phyloP scores from a whole-genome alignment of 2,329 filamentous ascomycete species.

The Colletotrichum tropicicola region DNA sequence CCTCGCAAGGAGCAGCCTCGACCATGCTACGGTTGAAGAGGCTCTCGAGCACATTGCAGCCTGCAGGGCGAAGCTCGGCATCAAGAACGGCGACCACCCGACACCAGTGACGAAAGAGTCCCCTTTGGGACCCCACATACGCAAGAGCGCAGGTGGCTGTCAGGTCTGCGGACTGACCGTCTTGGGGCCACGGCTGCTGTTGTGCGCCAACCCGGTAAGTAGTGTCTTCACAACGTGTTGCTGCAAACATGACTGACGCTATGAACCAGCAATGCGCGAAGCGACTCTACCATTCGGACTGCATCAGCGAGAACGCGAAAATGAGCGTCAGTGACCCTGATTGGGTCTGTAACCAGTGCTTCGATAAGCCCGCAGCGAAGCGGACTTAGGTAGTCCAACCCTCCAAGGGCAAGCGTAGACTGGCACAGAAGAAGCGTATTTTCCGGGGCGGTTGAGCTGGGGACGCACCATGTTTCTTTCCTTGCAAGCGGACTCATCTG shows the following conservation, averaged over 20 bases:
- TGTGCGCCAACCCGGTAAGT: slow-evolving; percentile 61
- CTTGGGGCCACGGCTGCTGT: slow-evolving; percentile 54
- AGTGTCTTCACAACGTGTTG: background rate
- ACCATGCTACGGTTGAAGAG: slow-evolving; percentile 52
- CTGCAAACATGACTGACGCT: background rate
- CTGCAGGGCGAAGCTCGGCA: slow-evolving; percentile 43
- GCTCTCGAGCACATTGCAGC: slow-evolving; percentile 54
- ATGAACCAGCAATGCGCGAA: slow-evolving; percentile 48
- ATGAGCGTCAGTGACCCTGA: slow-evolving; percentile 45
- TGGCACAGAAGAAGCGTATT: background rate
- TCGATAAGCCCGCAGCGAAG: background rate
- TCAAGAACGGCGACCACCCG: slow-evolving; percentile 1
- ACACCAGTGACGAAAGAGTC: slow-evolving; percentile 36
- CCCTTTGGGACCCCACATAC: slow-evolving; percentile 44
- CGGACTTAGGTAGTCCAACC: background rate
- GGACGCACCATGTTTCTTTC: background rate
- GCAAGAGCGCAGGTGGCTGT: slow-evolving; percentile 56
- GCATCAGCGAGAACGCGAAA: slow-evolving; percentile 42
- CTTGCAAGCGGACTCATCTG: slow-evolving; percentile 17
- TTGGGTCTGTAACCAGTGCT: slow-evolving; percentile 29
- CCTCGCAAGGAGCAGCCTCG: slow-evolving; percentile 56
- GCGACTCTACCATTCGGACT: slow-evolving; percentile 59
- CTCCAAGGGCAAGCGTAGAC: background rate
- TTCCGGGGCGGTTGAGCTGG: background rate
- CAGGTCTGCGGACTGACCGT: slow-evolving; percentile 57